Evolutionary conservation across 2,329 filamentous ascomycete genomes (phyloP), one percentile per base, ranked within the genome.

Genomic region (Raffaelea albimanens): DNA sequence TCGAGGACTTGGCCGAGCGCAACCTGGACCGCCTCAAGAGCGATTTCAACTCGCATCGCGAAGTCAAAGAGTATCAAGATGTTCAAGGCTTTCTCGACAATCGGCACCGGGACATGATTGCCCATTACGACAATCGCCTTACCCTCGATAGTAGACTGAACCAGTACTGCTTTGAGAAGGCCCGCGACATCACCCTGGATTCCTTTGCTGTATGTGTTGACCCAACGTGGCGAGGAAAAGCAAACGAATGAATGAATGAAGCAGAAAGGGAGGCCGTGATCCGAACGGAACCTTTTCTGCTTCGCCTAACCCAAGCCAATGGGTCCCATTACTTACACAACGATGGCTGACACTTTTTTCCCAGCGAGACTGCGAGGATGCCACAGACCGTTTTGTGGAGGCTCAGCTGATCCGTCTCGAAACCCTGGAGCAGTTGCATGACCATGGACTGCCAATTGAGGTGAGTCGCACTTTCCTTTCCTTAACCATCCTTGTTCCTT

Each of bases 1-100:
- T 85, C 14, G 78, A 80, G 50, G 81, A 85, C 58, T 68, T 87
- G 19, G 80, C 80, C 18, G 75, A 78, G 46, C 72, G 78, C 31
- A 74, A 68, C 45, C 64, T 83, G 49, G 75, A 79, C 43, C 70
- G 73, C 50, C 64, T 85, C 50, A 68, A 78, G 52, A 66, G 72
- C 43, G 70, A 79, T 45, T 68, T 74, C 8, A 63, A 73, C 9
- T 68, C 67, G 41, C 69, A 80, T 63, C 71, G 75, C 57, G 61
- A 73, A 52, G 71, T 70, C 13, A 65, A 69, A 7, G 76, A 82
- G 57, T 78, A 78, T 60, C 54, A 65, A 10, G 61, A 66, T 18
- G 64, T 83, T 47, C 68, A 72, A 55, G 59, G 64, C 3, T 67
- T 77, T 51, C 69, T 87, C 13, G 65, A 75, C 48, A 55, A 66